Evolutionary conservation across 108 stramenopile species (phyloP).

Genomic region (Nitzschia putrida): DNA sequence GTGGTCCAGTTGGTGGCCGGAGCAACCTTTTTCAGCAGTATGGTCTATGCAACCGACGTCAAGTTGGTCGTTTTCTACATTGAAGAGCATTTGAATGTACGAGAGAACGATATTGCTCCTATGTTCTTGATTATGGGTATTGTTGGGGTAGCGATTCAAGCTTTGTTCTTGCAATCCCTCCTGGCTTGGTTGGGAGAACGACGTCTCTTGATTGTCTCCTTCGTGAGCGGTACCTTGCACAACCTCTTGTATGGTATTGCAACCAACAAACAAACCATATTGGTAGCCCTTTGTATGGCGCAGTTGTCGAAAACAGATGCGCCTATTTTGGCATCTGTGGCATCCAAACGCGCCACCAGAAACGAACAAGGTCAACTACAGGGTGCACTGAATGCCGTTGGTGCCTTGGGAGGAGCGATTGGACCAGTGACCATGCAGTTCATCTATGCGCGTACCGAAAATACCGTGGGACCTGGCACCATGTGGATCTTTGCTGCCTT

Average conservation of each 20-base stretch:
- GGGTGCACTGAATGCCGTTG: slow-evolving; percentile 71
- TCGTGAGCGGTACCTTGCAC: slow-evolving; percentile 58
- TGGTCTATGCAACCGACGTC: slow-evolving; percentile 63
- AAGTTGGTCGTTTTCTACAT: slow-evolving; percentile 76
- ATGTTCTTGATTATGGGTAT: slow-evolving; percentile 66
- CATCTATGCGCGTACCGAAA: slow-evolving; percentile 66
- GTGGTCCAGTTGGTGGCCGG: slow-evolving; percentile 54
- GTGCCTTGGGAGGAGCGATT: slow-evolving; percentile 70
- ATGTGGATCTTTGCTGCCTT: slow-evolving; percentile 77
- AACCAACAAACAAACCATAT: slow-evolving; percentile 53
- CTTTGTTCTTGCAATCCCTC: slow-evolving; percentile 61
- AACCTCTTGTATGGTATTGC: slow-evolving; percentile 69
- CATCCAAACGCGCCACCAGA: slow-evolving; percentile 59
- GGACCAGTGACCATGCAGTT: slow-evolving; percentile 69
- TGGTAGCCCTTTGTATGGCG: slow-evolving; percentile 58
- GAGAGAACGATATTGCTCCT: slow-evolving; percentile 61
- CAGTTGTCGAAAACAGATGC: slow-evolving; percentile 70
- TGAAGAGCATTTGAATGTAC: slow-evolving; percentile 66
- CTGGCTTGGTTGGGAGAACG: slow-evolving; percentile 60
- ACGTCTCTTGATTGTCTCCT: slow-evolving; percentile 57
- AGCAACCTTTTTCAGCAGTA: slow-evolving; percentile 69
- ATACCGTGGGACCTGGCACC: slow-evolving; percentile 62
- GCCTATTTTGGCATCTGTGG: slow-evolving; percentile 71
- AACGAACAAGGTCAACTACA: slow-evolving; percentile 78
- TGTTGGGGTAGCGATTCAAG: slow-evolving; percentile 68